phyloP scores from a whole-genome alignment of 2,329 filamentous ascomycete genomes.

The Talaromyces sp. region DNA sequence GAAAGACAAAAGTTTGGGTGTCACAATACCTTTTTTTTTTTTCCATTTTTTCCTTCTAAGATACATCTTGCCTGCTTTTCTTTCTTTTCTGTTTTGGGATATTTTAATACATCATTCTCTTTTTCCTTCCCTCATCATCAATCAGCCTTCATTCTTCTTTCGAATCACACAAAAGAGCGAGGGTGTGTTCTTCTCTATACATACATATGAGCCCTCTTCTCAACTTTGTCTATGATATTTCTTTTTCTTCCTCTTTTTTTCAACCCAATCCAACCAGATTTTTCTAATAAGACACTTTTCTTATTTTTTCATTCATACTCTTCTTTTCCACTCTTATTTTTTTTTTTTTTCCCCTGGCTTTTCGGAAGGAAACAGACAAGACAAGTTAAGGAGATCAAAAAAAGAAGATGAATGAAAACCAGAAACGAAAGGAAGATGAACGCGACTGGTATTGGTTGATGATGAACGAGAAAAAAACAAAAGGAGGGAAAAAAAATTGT shows the following conservation, averaged over 20 bases:
- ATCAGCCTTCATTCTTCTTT: background rate
- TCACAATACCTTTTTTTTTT: slow-evolving; percentile 7
- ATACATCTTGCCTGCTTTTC: background rate
- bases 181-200: background rate
- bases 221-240: background rate
- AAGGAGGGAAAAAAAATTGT: background rate
- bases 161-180: background rate
- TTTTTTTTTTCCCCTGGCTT: background rate
- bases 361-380: background rate
- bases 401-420: background rate
- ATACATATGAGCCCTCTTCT: background rate
- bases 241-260: background rate
- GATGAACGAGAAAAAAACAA: background rate
- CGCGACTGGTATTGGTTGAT: too few species aligned
- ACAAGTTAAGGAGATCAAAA: background rate
- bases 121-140: background rate
- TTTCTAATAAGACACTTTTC: background rate
- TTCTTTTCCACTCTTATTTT: background rate
- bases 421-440: background rate
- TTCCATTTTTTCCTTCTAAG: slow-evolving; percentile 1
- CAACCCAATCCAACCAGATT: background rate
- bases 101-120: background rate
- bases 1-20: slow-evolving; percentile 15
- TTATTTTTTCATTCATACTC: background rate
- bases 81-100: background rate